Evolutionary conservation across 345 rosid genomes (phyloP).

Genomic region (Gossypium australe): DNA sequence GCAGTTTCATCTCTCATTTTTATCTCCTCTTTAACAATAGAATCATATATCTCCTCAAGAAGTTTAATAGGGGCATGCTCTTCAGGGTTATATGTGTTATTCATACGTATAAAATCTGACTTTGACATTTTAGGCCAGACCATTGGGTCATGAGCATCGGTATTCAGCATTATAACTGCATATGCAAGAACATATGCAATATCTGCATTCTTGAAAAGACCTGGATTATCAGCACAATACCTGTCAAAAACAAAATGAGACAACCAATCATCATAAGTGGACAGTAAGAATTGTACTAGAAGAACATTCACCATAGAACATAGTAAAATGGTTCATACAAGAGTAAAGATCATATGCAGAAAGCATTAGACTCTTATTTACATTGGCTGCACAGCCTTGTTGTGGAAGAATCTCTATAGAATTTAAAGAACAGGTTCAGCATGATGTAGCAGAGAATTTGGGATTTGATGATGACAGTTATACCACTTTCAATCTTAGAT

Average conservation of each 20-base stretch:
- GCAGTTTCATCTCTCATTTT: conserved; percentile 74
- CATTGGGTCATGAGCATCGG: conserved; percentile 92
- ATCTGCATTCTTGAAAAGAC: conserved; percentile 88
- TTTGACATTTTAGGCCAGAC: conserved; percentile 98
- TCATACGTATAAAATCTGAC: conserved; percentile 79
- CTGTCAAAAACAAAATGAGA: conserved; percentile 43
- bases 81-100: conserved; percentile 65
- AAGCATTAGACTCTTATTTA: neutral
- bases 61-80: conserved; percentile 73
- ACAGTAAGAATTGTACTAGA: neutral
- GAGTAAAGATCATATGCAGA: neutral
- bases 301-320: neutral
- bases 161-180: conserved; percentile 92
- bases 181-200: conserved; percentile 99
- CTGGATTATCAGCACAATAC: conserved; percentile 93
- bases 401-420: neutral
- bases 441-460: neutral
- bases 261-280: neutral
- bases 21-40: conserved; percentile 91
- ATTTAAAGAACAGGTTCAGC: neutral
- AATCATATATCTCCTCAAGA: conserved; percentile 87
- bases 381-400: neutral
- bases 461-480: neutral
- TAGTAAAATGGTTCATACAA: neutral
- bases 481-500: neutral